Conservation (phyloP, 768 basidiomycete genomes). For the Serendipita indica region DNA sequence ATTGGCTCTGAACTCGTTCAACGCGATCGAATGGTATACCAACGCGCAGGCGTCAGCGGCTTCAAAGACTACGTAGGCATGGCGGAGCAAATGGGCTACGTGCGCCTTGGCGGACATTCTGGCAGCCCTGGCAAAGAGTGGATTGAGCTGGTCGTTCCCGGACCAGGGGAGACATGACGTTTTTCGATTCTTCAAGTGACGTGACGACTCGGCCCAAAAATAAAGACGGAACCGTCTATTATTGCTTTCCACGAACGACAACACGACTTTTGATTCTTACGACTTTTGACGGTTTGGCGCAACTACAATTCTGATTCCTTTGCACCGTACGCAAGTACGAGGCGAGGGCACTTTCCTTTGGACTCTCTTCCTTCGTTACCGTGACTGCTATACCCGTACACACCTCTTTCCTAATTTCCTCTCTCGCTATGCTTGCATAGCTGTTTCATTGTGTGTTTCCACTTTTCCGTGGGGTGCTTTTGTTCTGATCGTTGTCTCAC, state of each 20-base stretch:
- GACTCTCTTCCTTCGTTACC: no score
- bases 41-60: background rate
- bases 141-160: constrained; percentile 4
- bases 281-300: no score
- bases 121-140: constrained; percentile 7
- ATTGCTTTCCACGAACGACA: background rate
- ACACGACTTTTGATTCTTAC: background rate
- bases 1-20: background rate
- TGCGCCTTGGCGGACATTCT: constrained; percentile 5
- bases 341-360: no score
- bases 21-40: background rate
- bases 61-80: constrained; percentile 3
- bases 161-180: background rate
- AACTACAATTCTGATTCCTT: no score
- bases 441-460: no score
- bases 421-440: no score
- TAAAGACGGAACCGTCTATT: background rate
- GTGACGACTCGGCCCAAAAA: background rate
- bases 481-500: no score
- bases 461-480: no score
- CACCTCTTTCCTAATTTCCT: no score
- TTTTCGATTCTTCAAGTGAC: background rate
- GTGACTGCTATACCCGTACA: no score
- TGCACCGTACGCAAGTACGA: no score
- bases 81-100: background rate